Evolutionary conservation across 2,329 filamentous ascomycete species (phyloP).

Genomic region (Verticillium nubilum): DNA sequence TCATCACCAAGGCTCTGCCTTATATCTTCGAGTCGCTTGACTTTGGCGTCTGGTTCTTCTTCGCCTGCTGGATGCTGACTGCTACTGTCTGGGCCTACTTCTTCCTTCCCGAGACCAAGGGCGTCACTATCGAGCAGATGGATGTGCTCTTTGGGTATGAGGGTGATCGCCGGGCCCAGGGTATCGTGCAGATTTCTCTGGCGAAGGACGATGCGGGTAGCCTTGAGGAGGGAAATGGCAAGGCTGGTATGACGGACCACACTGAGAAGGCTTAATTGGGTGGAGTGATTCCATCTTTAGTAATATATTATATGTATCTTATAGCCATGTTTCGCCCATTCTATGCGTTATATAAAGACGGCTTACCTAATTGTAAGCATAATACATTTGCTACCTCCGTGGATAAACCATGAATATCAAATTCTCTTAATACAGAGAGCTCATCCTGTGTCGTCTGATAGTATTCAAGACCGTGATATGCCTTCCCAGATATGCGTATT

Average conservation of each 20-base stretch:
- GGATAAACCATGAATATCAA: too few species aligned
- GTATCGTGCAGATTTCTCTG: background rate
- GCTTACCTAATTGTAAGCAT: too few species aligned
- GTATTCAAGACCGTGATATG: too few species aligned
- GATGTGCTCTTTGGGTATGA: conserved; percentile 24
- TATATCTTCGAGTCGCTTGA: conserved; percentile 37
- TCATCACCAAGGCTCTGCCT: conserved; percentile 36
- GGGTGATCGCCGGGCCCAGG: conserved; percentile 4
- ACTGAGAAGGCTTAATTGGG: background rate
- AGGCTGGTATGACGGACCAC: background rate
- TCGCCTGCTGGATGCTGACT: conserved; percentile 44
- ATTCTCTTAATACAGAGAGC: too few species aligned
- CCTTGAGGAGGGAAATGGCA: conserved; percentile 1
- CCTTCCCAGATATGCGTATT: too few species aligned
- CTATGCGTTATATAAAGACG: too few species aligned
- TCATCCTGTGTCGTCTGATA: too few species aligned
- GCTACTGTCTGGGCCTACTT: conserved; percentile 44
- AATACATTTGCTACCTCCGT: too few species aligned
- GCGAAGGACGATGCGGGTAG: conserved; percentile 4
- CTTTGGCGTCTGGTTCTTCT: conserved; percentile 54
- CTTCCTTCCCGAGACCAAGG: conserved; percentile 50
- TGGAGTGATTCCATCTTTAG: too few species aligned
- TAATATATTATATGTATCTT: too few species aligned
- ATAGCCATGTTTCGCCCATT: too few species aligned
- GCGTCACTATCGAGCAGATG: conserved; percentile 46